Base-by-base conservation (phyloP, 805 yeast species). In the Metschnikowia baotianmanensis region DNA sequence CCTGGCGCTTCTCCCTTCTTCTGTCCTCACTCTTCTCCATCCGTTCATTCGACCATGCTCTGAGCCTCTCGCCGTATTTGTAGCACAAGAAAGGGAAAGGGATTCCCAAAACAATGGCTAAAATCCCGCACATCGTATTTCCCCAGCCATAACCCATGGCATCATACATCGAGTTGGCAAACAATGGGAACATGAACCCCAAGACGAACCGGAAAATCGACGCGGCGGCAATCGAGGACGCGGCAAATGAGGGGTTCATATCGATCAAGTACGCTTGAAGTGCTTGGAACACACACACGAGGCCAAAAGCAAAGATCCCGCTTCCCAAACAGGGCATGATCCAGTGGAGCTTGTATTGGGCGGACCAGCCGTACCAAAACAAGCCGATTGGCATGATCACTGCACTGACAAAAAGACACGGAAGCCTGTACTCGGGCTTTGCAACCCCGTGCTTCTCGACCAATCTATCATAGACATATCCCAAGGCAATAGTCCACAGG, bases 281-380 rank as follows among this genome's bases (percentile, higher is more conserved):
- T 1, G 64, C 50, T 45, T 65, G 71, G 49, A 67, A 67, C 6
- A 61, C 71, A 29, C 66, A 60, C 17, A 65, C 61, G 21, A 67
- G 52, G 1, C 65, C 60, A 45, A 65, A 63, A 2, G 68, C 65
- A 53, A 65, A 67, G 13, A 67, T 56, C 1, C 56, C 69, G 10
- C 63, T 48, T 1, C 71, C 72, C 20, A 65, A 49, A 17, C 59
- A 55, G 3, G 72, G 69, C 57, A 64, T 59, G 17, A 65, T 61
- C 72, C 72, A 67, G 40, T 57, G 69, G 12, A 64, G 45, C 42
- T 62, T 51, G 27, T 51, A 52, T 38, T 67, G 54, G 9, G 61
- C 69, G 9, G 68, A 61, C 71, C 72, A 67, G 13, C 72, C 72
- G 45, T 61, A 67, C 60, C 67, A 58, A n/a, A 65, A 51, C 34